phyloP scores from a whole-genome alignment of 306 rosid genomes.

The Mucuna pruriens region DNA sequence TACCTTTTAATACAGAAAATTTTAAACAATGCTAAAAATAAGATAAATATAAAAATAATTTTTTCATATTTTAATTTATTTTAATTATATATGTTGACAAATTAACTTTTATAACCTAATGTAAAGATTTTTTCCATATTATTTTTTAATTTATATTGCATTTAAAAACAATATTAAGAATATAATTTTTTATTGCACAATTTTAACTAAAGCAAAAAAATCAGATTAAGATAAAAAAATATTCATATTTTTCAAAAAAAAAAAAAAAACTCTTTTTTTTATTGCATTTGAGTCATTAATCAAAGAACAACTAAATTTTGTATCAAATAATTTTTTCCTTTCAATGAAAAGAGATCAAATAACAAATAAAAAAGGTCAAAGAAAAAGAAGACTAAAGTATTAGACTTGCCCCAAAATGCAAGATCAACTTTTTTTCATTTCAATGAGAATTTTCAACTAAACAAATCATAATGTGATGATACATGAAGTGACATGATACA shows the following conservation, averaged over 20 bases:
- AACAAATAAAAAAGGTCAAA: not conserved
- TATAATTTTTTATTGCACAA: too few relatives aligned
- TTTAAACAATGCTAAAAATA: not conserved
- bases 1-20: not conserved
- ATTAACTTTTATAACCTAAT: not conserved
- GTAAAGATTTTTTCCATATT: not conserved
- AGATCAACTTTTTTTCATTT: not conserved
- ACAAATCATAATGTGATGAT: slow-evolving; percentile 15
- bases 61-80: not conserved
- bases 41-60: not conserved
- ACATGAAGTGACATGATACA: slow-evolving; percentile 15
- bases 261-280: not conserved
- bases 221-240: too few relatives aligned
- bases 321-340: not conserved
- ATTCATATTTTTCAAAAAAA: too few relatives aligned
- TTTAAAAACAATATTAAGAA: not conserved
- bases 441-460: not conserved
- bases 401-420: not conserved
- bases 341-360: not conserved
- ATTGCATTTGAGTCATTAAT: not conserved
- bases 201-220: too few relatives aligned
- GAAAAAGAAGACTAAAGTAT: not conserved
- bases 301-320: not conserved
- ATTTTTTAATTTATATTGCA: not conserved
- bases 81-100: not conserved